Conservation (phyloP, 345 rosid genomes). For the Gossypium arboreum region DNA sequence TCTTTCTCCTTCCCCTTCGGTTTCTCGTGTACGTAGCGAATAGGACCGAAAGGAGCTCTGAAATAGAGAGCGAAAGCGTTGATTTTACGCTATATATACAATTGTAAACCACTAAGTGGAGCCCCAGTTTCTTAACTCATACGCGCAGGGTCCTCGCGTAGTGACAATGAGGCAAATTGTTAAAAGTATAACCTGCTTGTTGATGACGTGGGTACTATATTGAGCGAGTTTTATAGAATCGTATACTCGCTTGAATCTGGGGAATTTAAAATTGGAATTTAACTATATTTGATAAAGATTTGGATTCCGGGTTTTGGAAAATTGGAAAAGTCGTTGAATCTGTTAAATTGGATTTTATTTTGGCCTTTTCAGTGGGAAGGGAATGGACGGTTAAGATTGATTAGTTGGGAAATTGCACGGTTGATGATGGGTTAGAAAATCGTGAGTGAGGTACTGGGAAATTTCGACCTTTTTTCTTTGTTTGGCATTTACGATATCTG, state of each 20-base stretch:
- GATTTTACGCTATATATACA: conserved; percentile 24
- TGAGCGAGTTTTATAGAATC: not conserved
- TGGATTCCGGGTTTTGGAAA: conserved; percentile 20
- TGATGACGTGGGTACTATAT: not conserved
- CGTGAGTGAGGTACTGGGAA: not conserved
- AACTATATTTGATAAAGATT: conserved; percentile 28
- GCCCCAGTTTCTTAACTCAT: not conserved
- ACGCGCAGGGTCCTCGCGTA: not conserved
- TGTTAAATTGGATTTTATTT: not conserved
- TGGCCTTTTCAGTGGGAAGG: not conserved
- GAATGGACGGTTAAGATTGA: not conserved
- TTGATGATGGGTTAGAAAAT: not conserved
- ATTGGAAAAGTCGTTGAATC: not conserved
- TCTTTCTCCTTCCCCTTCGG: not conserved
- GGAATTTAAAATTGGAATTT: not conserved
- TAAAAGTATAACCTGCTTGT: not conserved
- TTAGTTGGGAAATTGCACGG: not conserved
- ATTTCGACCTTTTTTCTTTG: not conserved
- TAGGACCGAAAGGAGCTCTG: too few species aligned
- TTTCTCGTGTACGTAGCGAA: not conserved
- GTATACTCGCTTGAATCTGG: not conserved
- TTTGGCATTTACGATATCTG: not conserved
- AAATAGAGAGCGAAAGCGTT: conserved; percentile 19
- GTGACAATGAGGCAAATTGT: not conserved
- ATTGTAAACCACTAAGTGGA: not conserved